phyloP scores from a whole-genome alignment of 176 grass and related monocot species.

The Avena atlantica region DNA sequence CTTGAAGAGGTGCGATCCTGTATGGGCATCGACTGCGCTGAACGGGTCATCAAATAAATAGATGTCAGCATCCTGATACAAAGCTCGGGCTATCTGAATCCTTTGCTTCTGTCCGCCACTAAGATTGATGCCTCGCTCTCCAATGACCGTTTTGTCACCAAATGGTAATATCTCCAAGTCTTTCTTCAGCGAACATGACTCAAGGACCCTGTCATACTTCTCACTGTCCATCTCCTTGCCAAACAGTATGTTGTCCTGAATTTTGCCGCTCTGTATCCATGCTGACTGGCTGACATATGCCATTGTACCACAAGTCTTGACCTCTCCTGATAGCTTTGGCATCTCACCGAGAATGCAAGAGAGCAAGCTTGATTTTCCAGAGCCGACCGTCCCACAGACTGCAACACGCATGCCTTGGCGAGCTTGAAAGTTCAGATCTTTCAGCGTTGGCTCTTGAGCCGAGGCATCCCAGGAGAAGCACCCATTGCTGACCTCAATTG shows the following conservation, averaged over 20 bases:
- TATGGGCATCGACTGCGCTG: constrained; percentile 53
- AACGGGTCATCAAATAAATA: constrained; percentile 54
- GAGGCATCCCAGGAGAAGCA: constrained; percentile 53
- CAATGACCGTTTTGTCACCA: constrained; percentile 48
- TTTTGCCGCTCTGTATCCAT: constrained; percentile 33
- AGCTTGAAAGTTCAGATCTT: constrained; percentile 49
- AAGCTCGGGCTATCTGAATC: constrained; percentile 29
- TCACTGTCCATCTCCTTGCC: constrained; percentile 45
- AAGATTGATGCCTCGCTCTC: constrained; percentile 55
- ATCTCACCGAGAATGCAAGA: constrained; percentile 38
- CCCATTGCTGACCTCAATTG: constrained; percentile 53
- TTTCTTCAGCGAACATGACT: constrained; percentile 43
- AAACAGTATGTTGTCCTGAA: constrained; percentile 51
- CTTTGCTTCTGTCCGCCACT: constrained; percentile 17
- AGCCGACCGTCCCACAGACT: constrained; percentile 46
- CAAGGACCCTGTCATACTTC: constrained; percentile 46
- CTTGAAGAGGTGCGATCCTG: constrained; percentile 54
- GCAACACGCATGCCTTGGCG: constrained; percentile 40
- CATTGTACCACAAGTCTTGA: constrained; percentile 39
- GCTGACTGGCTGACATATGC: constrained; percentile 48
- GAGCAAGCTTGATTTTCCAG: constrained; percentile 3
- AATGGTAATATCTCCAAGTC: constrained; percentile 29
- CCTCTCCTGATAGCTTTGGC: constrained; percentile 47
- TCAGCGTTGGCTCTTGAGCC: constrained; percentile 32
- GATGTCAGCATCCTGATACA: constrained; percentile 48